A percentile compares a stretch with the other conserved stretches of the same genome.
Evolutionary conservation across 2,329 filamentous ascomycete genomes (phyloP).

Genomic region (Fusarium nodosum): DNA sequence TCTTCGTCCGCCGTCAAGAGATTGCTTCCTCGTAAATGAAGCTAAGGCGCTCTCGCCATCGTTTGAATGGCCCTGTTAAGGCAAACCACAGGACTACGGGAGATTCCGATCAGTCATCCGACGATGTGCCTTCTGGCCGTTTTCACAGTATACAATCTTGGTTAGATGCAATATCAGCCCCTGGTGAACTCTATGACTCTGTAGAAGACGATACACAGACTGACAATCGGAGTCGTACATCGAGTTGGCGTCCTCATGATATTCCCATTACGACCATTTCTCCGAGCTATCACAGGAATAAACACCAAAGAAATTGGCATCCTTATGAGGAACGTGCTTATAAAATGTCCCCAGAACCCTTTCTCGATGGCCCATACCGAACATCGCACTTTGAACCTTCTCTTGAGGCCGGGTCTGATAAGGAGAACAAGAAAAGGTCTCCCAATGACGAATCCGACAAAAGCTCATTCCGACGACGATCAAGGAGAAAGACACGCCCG

Average conservation of each 20-base stretch:
- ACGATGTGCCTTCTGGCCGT: not conserved
- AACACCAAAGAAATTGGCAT: not conserved
- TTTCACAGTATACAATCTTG: conserved; percentile 28
- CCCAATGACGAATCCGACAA: conserved; percentile 5
- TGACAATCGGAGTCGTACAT: not conserved
- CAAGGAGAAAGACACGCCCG: conserved; percentile 68
- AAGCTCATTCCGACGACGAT: conserved; percentile 61
- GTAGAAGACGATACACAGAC: not conserved
- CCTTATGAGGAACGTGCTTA: not conserved
- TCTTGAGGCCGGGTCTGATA: conserved; percentile 6
- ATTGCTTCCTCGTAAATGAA: conserved; percentile 16
- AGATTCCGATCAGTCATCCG: not conserved
- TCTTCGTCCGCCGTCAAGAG: not conserved
- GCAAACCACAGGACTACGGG: not conserved
- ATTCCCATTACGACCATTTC: conserved; percentile 12
- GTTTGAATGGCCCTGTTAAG: not conserved
- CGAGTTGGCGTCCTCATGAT: conserved; percentile 23
- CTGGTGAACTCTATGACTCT: not conserved
- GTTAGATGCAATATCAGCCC: conserved; percentile 14
- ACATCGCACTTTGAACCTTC: not conserved
- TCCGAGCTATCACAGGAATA: not conserved
- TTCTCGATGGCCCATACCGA: not conserved
- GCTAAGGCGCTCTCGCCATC: conserved; percentile 5
- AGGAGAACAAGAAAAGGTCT: conserved; percentile 25
- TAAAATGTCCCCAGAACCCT: conserved; percentile 2